Percentiles rank a stretch among this genome's conserved stretches.
Conservation (phyloP, 345 rosid species). For the Arabis hirsuta region DNA sequence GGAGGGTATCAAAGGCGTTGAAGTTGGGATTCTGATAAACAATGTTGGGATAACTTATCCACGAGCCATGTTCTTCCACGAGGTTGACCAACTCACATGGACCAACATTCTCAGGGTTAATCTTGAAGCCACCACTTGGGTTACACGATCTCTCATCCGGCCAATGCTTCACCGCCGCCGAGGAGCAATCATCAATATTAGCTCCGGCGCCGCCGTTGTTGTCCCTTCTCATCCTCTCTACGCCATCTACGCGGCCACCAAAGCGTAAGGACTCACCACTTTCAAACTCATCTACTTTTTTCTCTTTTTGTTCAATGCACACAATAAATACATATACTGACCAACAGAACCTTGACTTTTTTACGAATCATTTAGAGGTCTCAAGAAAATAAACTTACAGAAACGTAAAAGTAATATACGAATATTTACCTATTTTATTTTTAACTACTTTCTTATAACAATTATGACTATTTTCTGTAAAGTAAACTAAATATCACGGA, state of each 20-base stretch:
- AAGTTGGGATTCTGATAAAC: slow-evolving; percentile 78
- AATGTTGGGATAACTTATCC: slow-evolving; percentile 90
- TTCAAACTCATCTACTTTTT: neutral
- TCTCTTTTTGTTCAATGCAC: neutral
- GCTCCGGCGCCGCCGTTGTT: slow-evolving; percentile 81
- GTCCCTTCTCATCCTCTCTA: slow-evolving; percentile 97
- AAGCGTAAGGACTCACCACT: slow-evolving; percentile 63
- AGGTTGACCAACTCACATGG: slow-evolving; percentile 74
- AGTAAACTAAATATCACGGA: too few species aligned
- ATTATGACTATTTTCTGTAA: too few species aligned
- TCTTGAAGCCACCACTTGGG: slow-evolving; percentile 61
- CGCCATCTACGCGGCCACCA: slow-evolving; percentile 90
- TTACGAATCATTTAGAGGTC: neutral
- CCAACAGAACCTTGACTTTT: neutral
- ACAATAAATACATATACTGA: neutral
- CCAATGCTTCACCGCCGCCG: slow-evolving; percentile 70
- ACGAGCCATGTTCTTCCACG: slow-evolving; percentile 74
- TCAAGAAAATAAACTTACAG: neutral
- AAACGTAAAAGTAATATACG: too few species aligned
- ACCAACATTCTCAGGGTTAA: slow-evolving; percentile 70
- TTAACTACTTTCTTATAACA: too few species aligned
- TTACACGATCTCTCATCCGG: slow-evolving; percentile 59
- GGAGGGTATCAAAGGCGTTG: slow-evolving; percentile 56
- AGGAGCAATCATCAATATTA: slow-evolving; percentile 81
- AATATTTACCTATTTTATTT: too few species aligned